A percentile compares a stretch with the other conserved stretches of the same genome.
Conservation (phyloP, 2,329 filamentous ascomycete genomes). For the Ceratocystis papillata region DNA sequence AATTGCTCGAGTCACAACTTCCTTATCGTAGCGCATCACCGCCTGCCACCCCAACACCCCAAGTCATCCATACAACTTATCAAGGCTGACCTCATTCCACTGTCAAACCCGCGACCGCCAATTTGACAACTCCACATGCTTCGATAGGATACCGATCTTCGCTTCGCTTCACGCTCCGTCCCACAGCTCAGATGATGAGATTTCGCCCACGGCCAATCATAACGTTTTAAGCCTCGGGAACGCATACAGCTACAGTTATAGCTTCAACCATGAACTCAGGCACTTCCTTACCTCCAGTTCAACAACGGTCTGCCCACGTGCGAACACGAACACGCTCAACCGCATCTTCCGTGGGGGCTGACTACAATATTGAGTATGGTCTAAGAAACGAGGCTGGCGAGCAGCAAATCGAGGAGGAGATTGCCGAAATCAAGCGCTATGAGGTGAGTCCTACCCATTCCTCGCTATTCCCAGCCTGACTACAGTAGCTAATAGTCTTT, state of each 20-base stretch:
- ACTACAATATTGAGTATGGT: constrained; percentile 31
- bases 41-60: not conserved
- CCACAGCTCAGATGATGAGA: not conserved
- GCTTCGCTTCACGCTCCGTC: not conserved
- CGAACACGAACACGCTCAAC: constrained; percentile 16
- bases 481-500: not conserved
- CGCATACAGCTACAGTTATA: constrained; percentile 6
- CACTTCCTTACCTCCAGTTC: constrained; percentile 15
- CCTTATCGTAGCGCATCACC: not conserved
- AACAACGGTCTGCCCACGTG: constrained; percentile 13
- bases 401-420: constrained; percentile 79
- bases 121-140: constrained; percentile 5
- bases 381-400: constrained; percentile 32
- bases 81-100: not conserved
- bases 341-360: constrained; percentile 7
- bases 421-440: constrained; percentile 95
- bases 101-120: not conserved
- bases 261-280: constrained; percentile 17
- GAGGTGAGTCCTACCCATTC: constrained; percentile 43
- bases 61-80: not conserved
- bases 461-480: not conserved
- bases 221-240: not conserved
- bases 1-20: not conserved
- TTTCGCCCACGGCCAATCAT: not conserved
- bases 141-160: not conserved